Percentiles rank a stretch among this genome's conserved stretches.
Evolutionary conservation across 2,329 filamentous ascomycete genomes (phyloP).

Genomic region (Aspergillus uvarum): DNA sequence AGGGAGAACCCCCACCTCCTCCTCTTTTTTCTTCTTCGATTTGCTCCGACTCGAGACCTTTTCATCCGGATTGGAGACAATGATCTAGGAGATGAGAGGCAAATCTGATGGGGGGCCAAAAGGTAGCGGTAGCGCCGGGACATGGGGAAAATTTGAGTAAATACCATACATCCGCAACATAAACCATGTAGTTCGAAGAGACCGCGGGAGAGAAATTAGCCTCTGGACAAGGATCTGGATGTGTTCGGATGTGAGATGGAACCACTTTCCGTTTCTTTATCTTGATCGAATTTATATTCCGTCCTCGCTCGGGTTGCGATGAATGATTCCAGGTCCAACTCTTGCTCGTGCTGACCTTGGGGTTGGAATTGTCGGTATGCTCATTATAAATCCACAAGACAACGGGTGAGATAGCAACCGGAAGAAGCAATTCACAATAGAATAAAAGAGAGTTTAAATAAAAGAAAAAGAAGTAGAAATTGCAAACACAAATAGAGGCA

Average conservation of each 20-base stretch:
- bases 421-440: neutral
- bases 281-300: neutral
- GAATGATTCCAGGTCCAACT: neutral
- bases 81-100: neutral
- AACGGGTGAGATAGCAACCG: neutral
- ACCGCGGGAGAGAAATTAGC: neutral
- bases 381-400: neutral
- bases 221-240: neutral
- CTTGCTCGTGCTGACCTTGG: neutral
- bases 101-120: neutral
- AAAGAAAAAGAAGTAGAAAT: neutral
- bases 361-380: neutral
- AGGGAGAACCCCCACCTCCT: slow-evolving; percentile 12
- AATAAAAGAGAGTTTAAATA: neutral
- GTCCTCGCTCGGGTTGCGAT: slow-evolving; percentile 13
- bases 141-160: too few species aligned
- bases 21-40: slow-evolving; percentile 9
- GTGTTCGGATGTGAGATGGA: neutral
- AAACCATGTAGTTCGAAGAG: neutral
- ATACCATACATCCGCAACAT: too few species aligned
- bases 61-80: neutral
- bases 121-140: neutral
- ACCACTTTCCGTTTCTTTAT: neutral
- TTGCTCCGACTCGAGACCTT: neutral
- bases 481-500: neutral